Evolutionary conservation across 2,329 filamentous ascomycete genomes (phyloP).

Genomic region (Neurospora sp.): DNA sequence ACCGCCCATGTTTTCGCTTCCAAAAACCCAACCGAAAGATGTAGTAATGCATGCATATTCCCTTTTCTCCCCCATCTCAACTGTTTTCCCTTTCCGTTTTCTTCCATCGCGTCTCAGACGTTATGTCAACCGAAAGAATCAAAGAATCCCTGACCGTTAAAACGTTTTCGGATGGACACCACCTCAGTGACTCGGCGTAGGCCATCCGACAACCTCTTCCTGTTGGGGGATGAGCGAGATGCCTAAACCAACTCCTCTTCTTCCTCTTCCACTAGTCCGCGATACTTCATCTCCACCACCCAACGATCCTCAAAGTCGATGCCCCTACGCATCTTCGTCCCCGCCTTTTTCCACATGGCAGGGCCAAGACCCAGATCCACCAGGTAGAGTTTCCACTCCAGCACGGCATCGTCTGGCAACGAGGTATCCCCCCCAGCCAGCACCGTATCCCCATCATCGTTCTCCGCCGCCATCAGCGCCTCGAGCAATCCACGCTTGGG

Average conservation of each 20-base stretch:
- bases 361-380: conserved; percentile 80
- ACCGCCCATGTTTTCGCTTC: not conserved
- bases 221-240: not conserved
- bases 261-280: conserved; percentile 22
- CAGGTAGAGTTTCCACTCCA: conserved; percentile 69
- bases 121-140: not conserved
- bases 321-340: conserved; percentile 69
- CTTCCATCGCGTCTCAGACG: not conserved
- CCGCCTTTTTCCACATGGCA: conserved; percentile 75
- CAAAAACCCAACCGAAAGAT: not conserved
- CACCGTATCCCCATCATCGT: conserved; percentile 30
- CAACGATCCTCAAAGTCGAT: conserved; percentile 84
- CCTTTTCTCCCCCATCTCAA: not conserved
- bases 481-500: conserved; percentile 78
- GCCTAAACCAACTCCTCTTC: conserved; percentile 9
- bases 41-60: not conserved
- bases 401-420: conserved; percentile 32
- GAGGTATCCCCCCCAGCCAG: conserved; percentile 18
- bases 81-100: not conserved
- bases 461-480: conserved; percentile 54
- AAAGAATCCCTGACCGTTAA: not conserved
- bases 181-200: not conserved
- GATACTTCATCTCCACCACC: conserved; percentile 62
- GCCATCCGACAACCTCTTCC: not conserved
- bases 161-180: not conserved